Evolutionary conservation across 2,329 filamentous ascomycete species (phyloP).

Genomic region (Fusarium keratoplasticum): DNA sequence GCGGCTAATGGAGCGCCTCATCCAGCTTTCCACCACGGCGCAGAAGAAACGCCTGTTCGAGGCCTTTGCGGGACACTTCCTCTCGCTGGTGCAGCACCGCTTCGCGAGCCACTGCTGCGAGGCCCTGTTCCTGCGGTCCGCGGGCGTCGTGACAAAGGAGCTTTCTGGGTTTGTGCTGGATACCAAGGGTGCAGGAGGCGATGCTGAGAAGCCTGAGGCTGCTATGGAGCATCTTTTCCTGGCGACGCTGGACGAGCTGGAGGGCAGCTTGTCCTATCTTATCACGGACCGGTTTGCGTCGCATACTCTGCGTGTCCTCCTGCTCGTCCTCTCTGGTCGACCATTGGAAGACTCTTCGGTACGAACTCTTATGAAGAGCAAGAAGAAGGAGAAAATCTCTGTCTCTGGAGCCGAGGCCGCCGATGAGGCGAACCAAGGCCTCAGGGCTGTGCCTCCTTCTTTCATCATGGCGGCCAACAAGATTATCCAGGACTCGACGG

Average conservation of each 20-base stretch:
- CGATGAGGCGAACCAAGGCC: constrained; percentile 57
- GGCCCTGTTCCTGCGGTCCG: constrained; percentile 86
- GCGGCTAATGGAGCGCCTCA: constrained; percentile 89
- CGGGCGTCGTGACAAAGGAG: constrained; percentile 82
- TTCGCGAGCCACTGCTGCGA: constrained; percentile 99
- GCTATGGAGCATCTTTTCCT: constrained; percentile 90
- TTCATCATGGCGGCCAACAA: constrained; percentile 84
- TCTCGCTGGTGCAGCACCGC: constrained; percentile 90
- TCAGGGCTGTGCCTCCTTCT: constrained; percentile 77
- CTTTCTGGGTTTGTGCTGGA: constrained; percentile 62
- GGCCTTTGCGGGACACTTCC: constrained; percentile 87
- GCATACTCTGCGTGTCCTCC: constrained; percentile 86
- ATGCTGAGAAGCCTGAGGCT: constrained; percentile 62
- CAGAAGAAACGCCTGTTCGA: constrained; percentile 91
- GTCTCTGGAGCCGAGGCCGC: constrained; percentile 66
- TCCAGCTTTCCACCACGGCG: constrained; percentile 79
- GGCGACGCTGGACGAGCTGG: constrained; percentile 85
- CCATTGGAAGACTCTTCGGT: constrained; percentile 77
- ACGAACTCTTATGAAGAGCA: constrained; percentile 86
- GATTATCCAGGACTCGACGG: constrained; percentile 81
- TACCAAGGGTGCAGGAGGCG: constrained; percentile 55
- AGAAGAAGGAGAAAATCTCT: constrained; percentile 87
- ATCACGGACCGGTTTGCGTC: constrained; percentile 92
- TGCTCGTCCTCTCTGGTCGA: constrained; percentile 86
- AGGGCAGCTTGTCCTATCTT: constrained; percentile 83